Evolutionary conservation across 108 stramenopile species (phyloP).

Genomic region (Aureococcus anophagefferens): DNA sequence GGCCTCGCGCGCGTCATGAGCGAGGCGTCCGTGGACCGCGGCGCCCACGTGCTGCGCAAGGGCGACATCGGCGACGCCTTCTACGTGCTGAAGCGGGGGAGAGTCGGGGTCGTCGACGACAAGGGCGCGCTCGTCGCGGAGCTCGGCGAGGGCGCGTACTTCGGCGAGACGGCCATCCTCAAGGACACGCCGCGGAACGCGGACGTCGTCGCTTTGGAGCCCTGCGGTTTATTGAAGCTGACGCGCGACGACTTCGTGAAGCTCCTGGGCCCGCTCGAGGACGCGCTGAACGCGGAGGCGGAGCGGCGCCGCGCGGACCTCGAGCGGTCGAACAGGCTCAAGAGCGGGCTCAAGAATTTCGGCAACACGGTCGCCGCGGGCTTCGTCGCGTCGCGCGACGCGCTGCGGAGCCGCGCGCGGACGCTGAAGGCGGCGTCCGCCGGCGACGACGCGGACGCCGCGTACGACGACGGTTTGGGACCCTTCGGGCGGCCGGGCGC

Average conservation of each 20-base stretch:
- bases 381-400: too few relatives aligned
- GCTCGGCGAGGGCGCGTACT: constrained; percentile 20
- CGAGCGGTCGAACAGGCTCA: too few relatives aligned
- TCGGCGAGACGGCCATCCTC: constrained; percentile 44
- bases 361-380: too few relatives aligned
- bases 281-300: background rate
- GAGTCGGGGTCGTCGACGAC: background rate
- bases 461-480: too few relatives aligned
- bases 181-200: constrained; percentile 30
- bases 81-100: constrained; percentile 16
- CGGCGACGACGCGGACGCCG: too few relatives aligned
- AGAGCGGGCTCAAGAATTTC: too few relatives aligned
- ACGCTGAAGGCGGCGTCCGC: too few relatives aligned
- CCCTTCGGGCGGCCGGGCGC: too few relatives aligned
- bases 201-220: constrained; percentile 3
- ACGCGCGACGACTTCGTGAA: constrained; percentile 5
- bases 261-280: constrained; percentile 4
- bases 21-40: constrained; percentile 6
- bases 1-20: constrained; percentile 2
- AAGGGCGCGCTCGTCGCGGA: background rate
- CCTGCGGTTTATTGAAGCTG: background rate
- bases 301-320: constrained; percentile 4
- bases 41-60: constrained; percentile 16
- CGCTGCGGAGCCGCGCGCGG: too few relatives aligned
- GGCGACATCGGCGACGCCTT: constrained; percentile 24